These are phyloP conservation scores for Radiomyces spectabilis DNA, from an alignment of 192 early-diverging fungal genomes.

Conservation along the genomic window DNA sequence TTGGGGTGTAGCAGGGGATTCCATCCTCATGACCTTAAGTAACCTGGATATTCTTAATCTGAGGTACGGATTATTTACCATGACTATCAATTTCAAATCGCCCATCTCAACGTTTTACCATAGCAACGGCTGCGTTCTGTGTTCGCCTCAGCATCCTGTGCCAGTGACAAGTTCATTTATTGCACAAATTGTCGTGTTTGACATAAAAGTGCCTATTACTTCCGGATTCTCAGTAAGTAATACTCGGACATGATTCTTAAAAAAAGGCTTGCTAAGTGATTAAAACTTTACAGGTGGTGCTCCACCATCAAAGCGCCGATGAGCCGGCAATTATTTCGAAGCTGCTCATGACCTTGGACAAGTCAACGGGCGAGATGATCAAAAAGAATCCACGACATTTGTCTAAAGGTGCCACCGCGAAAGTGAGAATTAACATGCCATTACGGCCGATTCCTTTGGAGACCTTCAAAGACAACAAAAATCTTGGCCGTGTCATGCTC, in stretches of 20 bases:
- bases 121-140: slow-evolving; percentile 81
- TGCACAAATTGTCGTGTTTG: slow-evolving; percentile 92
- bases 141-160: slow-evolving; percentile 58
- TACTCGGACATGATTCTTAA: slow-evolving; percentile 1
- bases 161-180: slow-evolving; percentile 70
- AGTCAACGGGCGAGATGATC: slow-evolving; percentile 72
- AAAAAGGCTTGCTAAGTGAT: not conserved
- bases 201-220: slow-evolving; percentile 86
- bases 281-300: slow-evolving; percentile 58
- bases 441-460: slow-evolving; percentile 80
- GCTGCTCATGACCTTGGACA: slow-evolving; percentile 74
- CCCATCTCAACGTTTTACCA: too few relatives aligned
- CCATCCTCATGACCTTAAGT: slow-evolving; percentile 64
- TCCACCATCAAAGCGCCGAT: slow-evolving; percentile 80
- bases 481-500: slow-evolving; percentile 83
- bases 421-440: slow-evolving; percentile 69
- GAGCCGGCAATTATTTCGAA: slow-evolving; percentile 72
- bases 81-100: too few relatives aligned
- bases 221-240: slow-evolving; percentile 75
- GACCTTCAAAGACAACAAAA: slow-evolving; percentile 76
- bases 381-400: slow-evolving; percentile 74
- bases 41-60: slow-evolving; percentile 70
- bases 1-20: slow-evolving; percentile 96
- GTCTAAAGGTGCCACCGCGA: slow-evolving; percentile 59
- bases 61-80: too few relatives aligned